phyloP scores from a whole-genome alignment of 2,329 filamentous ascomycete genomes.

The Tolypocladium tropicale region DNA sequence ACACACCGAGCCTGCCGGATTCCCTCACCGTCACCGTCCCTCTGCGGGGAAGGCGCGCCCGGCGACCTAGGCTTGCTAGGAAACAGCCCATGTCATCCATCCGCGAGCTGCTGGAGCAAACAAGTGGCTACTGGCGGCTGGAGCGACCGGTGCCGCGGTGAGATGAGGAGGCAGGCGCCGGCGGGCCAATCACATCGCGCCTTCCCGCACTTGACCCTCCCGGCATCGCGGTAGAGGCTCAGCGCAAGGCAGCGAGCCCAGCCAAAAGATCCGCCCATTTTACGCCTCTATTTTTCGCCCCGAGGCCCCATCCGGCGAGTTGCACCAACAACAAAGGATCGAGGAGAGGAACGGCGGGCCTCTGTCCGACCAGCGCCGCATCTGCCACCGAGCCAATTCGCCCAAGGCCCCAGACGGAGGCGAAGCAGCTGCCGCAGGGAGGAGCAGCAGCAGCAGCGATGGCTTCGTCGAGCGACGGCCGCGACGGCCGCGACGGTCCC shows the following conservation, averaged over 20 bases:
- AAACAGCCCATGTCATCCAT: not conserved
- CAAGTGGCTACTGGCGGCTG: not conserved
- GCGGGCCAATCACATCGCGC: constrained; percentile 11
- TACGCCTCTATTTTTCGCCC: constrained; percentile 8
- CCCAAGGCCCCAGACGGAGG: constrained; percentile 17
- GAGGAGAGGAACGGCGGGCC: not conserved
- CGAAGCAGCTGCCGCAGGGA: constrained; percentile 43
- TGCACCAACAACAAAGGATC: constrained; percentile 3
- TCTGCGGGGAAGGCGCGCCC: not conserved
- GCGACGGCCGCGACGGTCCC: constrained; percentile 13
- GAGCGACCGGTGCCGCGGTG: constrained; percentile 1
- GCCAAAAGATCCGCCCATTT: constrained; percentile 1
- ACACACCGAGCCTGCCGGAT: not conserved
- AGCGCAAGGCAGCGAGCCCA: not conserved
- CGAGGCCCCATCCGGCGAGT: constrained; percentile 6
- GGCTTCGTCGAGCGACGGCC: constrained; percentile 46
- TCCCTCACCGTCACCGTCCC: not conserved
- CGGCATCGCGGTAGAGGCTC: constrained; percentile 5
- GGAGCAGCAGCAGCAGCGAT: constrained; percentile 47
- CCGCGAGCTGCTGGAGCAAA: not conserved
- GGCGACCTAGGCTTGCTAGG: not conserved
- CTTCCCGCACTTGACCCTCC: constrained; percentile 8
- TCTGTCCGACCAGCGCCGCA: not conserved
- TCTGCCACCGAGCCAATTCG: not conserved
- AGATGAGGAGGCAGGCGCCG: constrained; percentile 3